Base-by-base conservation (phyloP, 2,329 filamentous ascomycete genomes). In the Nannizzia gypsea region DNA sequence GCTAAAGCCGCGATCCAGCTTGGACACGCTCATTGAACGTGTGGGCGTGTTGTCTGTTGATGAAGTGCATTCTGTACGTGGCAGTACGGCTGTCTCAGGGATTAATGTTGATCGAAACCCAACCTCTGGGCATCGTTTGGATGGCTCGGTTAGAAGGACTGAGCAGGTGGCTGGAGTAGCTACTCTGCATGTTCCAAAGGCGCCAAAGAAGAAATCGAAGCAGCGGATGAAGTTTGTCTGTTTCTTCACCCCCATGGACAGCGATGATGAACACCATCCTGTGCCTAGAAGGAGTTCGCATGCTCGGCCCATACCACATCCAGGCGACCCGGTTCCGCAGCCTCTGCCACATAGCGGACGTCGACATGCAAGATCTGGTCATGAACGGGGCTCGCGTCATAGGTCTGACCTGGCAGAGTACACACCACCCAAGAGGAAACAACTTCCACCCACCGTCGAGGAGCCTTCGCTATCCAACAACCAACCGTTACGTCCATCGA, bases 1-100 rank as follows among this genome's bases (percentile, higher is more conserved):
- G 3, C 72, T 86, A 59, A 81, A 85, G 66, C 78, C 82, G 60
- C 80, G 88, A 57, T 86, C 84, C 36, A 96, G 91, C 67, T 81
- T 97, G 60, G 93, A 99, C 71, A 95, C 90, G 0, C 76, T 97
- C 60, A 84, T 90, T 46, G 89, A 90, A 64, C 80, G 88, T 50
- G 76, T 96, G 3, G 89, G 90, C 2, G 76, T 93, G 20, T 71
- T 90, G n/a, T 82, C 89, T 52, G 73, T 90, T 42, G 77, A 85
- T 38, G 68, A 68, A 34, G 56, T 38, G 34, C 54, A 15, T 8
- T 34, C 31, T 15, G 50, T 54, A 22, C 50, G n/a, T 6, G 26
- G 26, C 9, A 34, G 26, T 50, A 5, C 44, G 9, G 20, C 9
- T 6, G 11, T 24, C 4, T 3, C 13, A 13, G 22, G 1, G 22